Base-by-base conservation (phyloP, 192 early-diverging fungal genomes). In the Umbelopsis isabellina region DNA sequence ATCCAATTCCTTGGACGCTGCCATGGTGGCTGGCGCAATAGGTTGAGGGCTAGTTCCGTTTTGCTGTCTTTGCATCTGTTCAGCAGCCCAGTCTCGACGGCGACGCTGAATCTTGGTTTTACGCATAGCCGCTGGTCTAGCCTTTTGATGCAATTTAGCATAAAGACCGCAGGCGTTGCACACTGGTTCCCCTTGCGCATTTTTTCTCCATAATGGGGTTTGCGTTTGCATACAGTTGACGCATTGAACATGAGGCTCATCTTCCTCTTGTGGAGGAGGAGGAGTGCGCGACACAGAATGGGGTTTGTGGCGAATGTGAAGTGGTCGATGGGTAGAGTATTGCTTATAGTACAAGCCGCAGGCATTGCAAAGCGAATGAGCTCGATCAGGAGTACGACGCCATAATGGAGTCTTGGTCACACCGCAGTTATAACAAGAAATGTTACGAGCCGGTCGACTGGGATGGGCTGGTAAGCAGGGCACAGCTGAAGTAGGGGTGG, bases 301-400 rank as follows among this genome's bases (percentile, higher is more conserved):
- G 12, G 72, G 58, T 21, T 74, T 74, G 30, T 79, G 69, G 10
- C 79, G 79, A 4, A 77, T 69, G 4, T 77, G 81, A 12, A 85
- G 67, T 3, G 97, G 97, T 23, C 97, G 84, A 52, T 90, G 85
- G 16, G 88, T 87, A 68, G 91, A 87, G 79, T 98, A 96, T 71
- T 97, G 91, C 80, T 97, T 97, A 83, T 88, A 95, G 76, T 94
- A 98, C 16, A 98, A 82, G 0, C 97, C 97, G 77, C 97, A 98
- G 10, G 97, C 97, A 70, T 98, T 98, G 80, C 97, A 98, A 52
- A 98, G 87, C 23, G 91, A 82, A 53, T 92, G 88, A 46, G 90
- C 90, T 16, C 87, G 75, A 72, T 91, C 85, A 21, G 82, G 84
- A 41, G 92, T 89, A 7, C 95, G 84, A 6, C 97, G 88, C 97